Base-by-base conservation (phyloP, 805 yeast genomes). In the Zygosaccharomyces gambellarensis region DNA sequence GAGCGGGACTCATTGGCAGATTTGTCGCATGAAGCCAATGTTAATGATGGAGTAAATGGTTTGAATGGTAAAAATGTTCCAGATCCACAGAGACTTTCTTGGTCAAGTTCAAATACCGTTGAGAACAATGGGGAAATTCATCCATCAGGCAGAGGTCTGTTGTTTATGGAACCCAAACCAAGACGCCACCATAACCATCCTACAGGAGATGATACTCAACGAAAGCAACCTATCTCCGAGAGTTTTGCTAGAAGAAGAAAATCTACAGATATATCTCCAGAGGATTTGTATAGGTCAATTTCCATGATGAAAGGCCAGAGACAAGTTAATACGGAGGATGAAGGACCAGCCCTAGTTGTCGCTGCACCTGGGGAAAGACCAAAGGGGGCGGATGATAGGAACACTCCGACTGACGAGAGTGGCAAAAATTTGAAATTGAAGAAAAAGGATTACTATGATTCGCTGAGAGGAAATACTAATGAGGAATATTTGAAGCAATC, bases 211-310 rank as follows among this genome's bases (percentile, higher is more conserved):
- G 44, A 43, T 28, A 38, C 54, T 22, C 59, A 41, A 19, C 45
- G 29, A 19, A 2, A 29, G 12, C 39, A 29, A 9, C 40, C n/a
- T 14, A 49, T 46, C 9, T 47, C 61, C 3, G 73, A 72, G 51
- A 62, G 62, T 57, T 52, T 71, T 47, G 63, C 53, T 1, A 58
- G 60, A 9, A 64, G 61, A 58, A 67, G 60, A 64, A 69, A 54
- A 57, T 63, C 72, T 10, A 46, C 68, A n/a, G 79, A 82, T 21
- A 71, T 87, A 10, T 83, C 85, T 30, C 96, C 97, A 1, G 79
- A 85, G 43, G 97, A 90, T 61, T 83, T 90, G 81, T 84, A 75
- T 63, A 75, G 84, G 71, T 89, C 96, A 3, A 85, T 90, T 57
- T 82, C 89, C 38, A 82, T 90, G 83, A 71, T 90, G 70, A 85